Evolutionary conservation across 2,329 filamentous ascomycete species (phyloP).

Genomic region (Nemania serpens): DNA sequence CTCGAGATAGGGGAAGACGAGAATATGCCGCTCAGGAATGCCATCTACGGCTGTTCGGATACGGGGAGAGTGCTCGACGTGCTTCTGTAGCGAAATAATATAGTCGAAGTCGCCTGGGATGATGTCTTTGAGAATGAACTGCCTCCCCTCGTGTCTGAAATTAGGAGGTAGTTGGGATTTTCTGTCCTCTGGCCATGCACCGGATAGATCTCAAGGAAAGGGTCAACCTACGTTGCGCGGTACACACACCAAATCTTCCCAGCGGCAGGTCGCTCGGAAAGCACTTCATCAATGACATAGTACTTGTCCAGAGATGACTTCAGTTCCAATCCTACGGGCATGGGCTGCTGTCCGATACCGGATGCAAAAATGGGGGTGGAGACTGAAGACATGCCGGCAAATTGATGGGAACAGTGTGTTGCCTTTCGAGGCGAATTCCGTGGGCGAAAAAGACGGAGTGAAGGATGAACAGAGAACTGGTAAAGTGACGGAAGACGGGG

Average conservation of each 20-base stretch:
- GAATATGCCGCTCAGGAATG: conserved; percentile 18
- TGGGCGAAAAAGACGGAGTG: conserved; percentile 15
- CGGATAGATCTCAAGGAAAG: conserved; percentile 15
- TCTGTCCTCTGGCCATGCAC: conserved; percentile 16
- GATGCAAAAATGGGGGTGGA: conserved; percentile 13
- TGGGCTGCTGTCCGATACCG: conserved; percentile 19
- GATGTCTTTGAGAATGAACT: conserved; percentile 20
- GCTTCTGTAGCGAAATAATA: conserved; percentile 20
- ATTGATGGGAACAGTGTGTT: conserved; percentile 16
- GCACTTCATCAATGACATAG: conserved; percentile 23
- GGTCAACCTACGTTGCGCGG: conserved; percentile 17
- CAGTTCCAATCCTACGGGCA: conserved; percentile 17
- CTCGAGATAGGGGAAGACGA: conserved; percentile 17
- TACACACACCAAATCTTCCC: conserved; percentile 21
- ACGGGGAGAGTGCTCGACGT: conserved; percentile 18
- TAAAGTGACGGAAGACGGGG: conserved; percentile 12
- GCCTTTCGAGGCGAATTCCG: conserved; percentile 16
- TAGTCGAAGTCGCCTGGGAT: conserved; percentile 19
- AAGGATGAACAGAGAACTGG: conserved; percentile 14
- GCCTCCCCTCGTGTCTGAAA: conserved; percentile 17
- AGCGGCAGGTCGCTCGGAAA: conserved; percentile 23
- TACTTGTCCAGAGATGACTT: conserved; percentile 21
- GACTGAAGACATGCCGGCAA: conserved; percentile 10
- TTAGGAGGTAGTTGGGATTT: conserved; percentile 17
- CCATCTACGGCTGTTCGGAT: conserved; percentile 19